A percentile compares a stretch with the other conserved stretches of the same genome.
phyloP scores from a whole-genome alignment of 2,329 filamentous ascomycete genomes.

The Trichoderma arundinaceum region DNA sequence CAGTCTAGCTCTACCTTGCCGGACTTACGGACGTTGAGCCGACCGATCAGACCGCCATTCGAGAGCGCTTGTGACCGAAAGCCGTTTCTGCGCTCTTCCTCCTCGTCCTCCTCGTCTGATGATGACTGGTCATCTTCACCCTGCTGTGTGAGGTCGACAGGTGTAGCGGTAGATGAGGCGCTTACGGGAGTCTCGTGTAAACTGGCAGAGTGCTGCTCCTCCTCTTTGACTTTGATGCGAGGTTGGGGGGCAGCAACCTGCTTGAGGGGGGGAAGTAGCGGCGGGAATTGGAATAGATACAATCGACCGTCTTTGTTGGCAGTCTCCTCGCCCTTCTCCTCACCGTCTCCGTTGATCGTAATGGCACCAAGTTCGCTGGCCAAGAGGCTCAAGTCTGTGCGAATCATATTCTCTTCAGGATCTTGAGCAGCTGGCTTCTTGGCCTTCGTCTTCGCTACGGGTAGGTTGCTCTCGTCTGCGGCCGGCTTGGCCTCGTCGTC shows the following conservation, averaged over 20 bases:
- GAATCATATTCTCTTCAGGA: constrained; percentile 48
- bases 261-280: constrained; percentile 63
- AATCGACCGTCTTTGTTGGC: constrained; percentile 59
- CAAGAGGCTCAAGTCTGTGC: constrained; percentile 50
- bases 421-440: constrained; percentile 44
- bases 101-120: constrained; percentile 43
- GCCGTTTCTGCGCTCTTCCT: constrained; percentile 43
- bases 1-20: constrained; percentile 67
- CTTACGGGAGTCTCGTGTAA: constrained; percentile 42
- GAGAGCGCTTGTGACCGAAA: constrained; percentile 50
- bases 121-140: constrained; percentile 36
- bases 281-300: constrained; percentile 70
- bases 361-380: constrained; percentile 51
- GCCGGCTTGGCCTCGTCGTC: constrained; percentile 43
- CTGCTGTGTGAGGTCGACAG: constrained; percentile 52
- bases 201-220: constrained; percentile 48
- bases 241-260: constrained; percentile 38
- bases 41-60: constrained; percentile 64
- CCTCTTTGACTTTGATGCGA: constrained; percentile 48
- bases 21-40: constrained; percentile 64
- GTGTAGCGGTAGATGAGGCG: constrained; percentile 27
- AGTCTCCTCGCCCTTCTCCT: constrained; percentile 40
- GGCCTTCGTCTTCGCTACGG: constrained; percentile 36
- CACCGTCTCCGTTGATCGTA: constrained; percentile 42
- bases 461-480: constrained; percentile 37